Conservation (phyloP, 805 yeast genomes). For the Candida ficus region DNA sequence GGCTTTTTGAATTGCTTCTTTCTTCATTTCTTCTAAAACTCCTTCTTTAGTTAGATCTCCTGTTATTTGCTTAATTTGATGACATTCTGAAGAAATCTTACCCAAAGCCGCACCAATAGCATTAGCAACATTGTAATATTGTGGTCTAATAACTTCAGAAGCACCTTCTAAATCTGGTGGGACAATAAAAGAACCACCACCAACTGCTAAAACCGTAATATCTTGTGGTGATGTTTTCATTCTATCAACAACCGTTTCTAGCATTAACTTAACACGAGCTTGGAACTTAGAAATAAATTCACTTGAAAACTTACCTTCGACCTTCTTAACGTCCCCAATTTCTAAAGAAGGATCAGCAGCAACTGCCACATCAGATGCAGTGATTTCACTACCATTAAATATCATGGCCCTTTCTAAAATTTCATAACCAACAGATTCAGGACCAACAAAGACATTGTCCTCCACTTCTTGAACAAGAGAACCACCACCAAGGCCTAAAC, state of each 20-base stretch:
- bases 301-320: conserved; percentile 18
- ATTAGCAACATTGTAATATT: conserved; percentile 41
- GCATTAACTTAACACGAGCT: conserved; percentile 4
- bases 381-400: conserved; percentile 38
- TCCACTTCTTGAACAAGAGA: conserved; percentile 34
- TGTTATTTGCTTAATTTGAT: conserved; percentile 7
- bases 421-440: conserved; percentile 45
- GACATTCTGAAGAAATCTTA: conserved; percentile 9
- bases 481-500: conserved; percentile 49
- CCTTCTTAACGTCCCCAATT: conserved; percentile 13
- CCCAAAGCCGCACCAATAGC: conserved; percentile 44
- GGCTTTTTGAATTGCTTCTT: conserved; percentile 18
- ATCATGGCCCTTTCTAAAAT: conserved; percentile 27
- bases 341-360: conserved; percentile 14
- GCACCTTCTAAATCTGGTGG: conserved; percentile 37
- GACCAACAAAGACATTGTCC: conserved; percentile 34
- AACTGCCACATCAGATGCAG: conserved; percentile 36
- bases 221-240: conserved; percentile 43
- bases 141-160: conserved; percentile 38
- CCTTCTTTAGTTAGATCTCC: conserved; percentile 13
- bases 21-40: conserved; percentile 18
- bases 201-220: conserved; percentile 40
- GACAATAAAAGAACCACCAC: conserved; percentile 46
- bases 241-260: conserved; percentile 36
- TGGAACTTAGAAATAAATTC: conserved; percentile 18